phyloP scores from a whole-genome alignment of 2,329 filamentous ascomycete species.

The Chaetomiaceae sp. region DNA sequence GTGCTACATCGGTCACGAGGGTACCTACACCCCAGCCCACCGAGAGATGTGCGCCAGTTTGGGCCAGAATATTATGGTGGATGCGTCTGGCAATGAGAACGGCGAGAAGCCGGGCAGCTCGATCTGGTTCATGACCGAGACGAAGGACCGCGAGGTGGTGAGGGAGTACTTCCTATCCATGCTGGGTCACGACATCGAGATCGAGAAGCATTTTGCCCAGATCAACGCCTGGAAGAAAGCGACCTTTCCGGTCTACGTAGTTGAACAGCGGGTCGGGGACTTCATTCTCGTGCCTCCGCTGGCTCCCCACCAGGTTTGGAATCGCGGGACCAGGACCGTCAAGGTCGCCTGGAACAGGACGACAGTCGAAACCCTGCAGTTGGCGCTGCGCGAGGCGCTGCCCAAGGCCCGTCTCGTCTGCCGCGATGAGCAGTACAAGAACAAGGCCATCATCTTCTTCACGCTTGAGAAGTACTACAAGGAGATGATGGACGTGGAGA shows the following conservation, averaged over 20 bases:
- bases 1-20: slow-evolving; percentile 97
- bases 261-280: slow-evolving; percentile 85
- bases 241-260: slow-evolving; percentile 85
- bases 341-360: slow-evolving; percentile 98
- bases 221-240: slow-evolving; percentile 93
- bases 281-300: slow-evolving; percentile 90
- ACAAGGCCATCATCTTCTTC: slow-evolving; percentile 91
- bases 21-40: slow-evolving; percentile 91
- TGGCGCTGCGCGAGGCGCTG: slow-evolving; percentile 80
- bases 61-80: slow-evolving; percentile 98
- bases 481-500: slow-evolving; percentile 51
- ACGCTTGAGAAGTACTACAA: slow-evolving; percentile 72
- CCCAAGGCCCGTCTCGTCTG: slow-evolving; percentile 87
- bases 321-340: slow-evolving; percentile 89
- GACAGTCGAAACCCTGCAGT: slow-evolving; percentile 80
- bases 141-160: slow-evolving; percentile 82
- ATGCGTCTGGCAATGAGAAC: slow-evolving; percentile 66
- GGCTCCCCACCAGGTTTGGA: slow-evolving; percentile 97
- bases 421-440: slow-evolving; percentile 97
- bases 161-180: slow-evolving; percentile 91
- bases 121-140: slow-evolving; percentile 98
- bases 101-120: slow-evolving; percentile 82
- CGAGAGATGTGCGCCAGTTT: slow-evolving; percentile 96
- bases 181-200: slow-evolving; percentile 91
- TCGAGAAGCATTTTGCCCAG: slow-evolving; percentile 95